Base-by-base conservation (phyloP, 2,329 filamentous ascomycete species). In the Calycina herbarum region DNA sequence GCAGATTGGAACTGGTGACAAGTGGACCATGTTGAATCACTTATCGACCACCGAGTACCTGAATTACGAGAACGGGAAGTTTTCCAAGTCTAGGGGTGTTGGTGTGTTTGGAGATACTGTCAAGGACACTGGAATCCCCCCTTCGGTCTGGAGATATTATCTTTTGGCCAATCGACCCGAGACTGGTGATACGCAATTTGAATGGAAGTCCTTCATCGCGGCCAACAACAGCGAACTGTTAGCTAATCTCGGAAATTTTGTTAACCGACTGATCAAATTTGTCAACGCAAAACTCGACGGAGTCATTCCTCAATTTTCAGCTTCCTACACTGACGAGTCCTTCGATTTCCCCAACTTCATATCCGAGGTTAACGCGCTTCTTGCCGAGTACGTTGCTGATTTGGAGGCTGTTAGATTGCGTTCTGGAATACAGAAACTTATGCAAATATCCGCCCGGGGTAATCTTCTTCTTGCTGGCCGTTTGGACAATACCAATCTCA, bases 61-160 rank as follows among this genome's bases (percentile, higher is more conserved):
- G 70, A 94, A 94, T 80, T 95, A 95, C 74, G 92, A 95, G 77
- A 87, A 87, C 67, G 92, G 92, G 70, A 97, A 97, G 77, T 97
- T 97, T 81, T 94, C 90, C 76, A 97, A 97, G 79, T 95, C 92
- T 61, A 86, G 93, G 73, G 91, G 91, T 38, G 86, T 97, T 45
- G 94, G 94, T 73, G 94, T 97, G 0, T 97, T 97, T 74, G 94
- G 94, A 61, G 94, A 92, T 79, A 93, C 91, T 73, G 94, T 92
- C 58, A 90, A 91, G 78, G 89, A 96, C 64, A 97, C 93, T 8
- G 93, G 93, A 24, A 85, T 97, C 20, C 86, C 90, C 17, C 83
- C 93, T 0, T 92, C 94, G 68, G 92, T 97, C n/a, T 97, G 93
- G 92, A 85, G 94, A 71, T 97, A 94, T 79, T 97, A 95, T 80